Percentiles rank a stretch among this genome's conserved stretches.
These are phyloP conservation scores for Lentinus brumalis DNA, from an alignment of 768 basidiomycete genomes.

Conservation along the genomic window DNA sequence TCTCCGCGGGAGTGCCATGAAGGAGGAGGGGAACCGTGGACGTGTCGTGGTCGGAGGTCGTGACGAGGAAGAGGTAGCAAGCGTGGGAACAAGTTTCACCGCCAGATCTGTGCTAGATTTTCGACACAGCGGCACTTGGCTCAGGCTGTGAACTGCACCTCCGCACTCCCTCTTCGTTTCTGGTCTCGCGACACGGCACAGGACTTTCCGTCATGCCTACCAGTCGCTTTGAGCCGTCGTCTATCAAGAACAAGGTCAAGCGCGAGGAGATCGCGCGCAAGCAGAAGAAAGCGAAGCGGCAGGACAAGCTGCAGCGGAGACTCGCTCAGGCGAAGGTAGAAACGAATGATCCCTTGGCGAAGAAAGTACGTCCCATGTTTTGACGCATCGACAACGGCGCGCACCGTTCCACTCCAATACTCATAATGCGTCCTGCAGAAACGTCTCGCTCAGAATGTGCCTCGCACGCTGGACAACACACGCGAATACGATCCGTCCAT, in stretches of 20 bases:
- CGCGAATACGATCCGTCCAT: slow-evolving; percentile 80
- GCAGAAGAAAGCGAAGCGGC: slow-evolving; percentile 73
- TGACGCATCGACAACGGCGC: no score
- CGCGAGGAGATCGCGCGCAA: slow-evolving; percentile 77
- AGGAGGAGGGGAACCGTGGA: neutral
- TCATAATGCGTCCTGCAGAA: slow-evolving; percentile 46
- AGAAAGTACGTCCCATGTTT: slow-evolving; percentile 56
- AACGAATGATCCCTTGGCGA: slow-evolving; percentile 70
- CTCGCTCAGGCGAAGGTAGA: slow-evolving; percentile 80
- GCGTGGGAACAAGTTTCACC: slow-evolving; percentile 22
- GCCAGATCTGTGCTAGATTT: slow-evolving; percentile 18
- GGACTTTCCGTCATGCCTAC: slow-evolving; percentile 47
- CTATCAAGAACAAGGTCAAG: slow-evolving; percentile 88
- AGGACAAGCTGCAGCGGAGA: slow-evolving; percentile 79
- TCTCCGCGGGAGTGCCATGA: slow-evolving; percentile 26
- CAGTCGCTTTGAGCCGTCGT: slow-evolving; percentile 58
- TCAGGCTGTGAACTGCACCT: neutral
- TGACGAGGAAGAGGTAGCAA: slow-evolving; percentile 19
- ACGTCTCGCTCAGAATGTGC: slow-evolving; percentile 83
- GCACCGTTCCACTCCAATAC: neutral
- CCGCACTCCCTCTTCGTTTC: neutral
- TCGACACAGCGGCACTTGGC: neutral
- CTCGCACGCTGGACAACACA: slow-evolving; percentile 90
- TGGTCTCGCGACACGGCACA: neutral
- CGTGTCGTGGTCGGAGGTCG: slow-evolving; percentile 23